Base-by-base conservation (phyloP, 2,329 filamentous ascomycete species). In the Berkeleyomyces basicola region DNA sequence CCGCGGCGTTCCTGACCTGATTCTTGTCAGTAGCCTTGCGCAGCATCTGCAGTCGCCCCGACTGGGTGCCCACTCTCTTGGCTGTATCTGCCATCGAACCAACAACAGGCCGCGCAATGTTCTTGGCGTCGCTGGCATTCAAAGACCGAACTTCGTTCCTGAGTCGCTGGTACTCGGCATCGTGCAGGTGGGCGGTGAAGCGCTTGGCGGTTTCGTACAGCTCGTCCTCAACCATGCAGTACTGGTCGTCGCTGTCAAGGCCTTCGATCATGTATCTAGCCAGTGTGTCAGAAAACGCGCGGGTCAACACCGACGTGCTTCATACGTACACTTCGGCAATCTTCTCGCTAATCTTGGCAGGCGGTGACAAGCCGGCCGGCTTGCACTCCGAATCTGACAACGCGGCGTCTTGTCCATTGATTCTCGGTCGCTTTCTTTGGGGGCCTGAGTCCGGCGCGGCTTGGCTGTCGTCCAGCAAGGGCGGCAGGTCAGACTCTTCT, bases 161-260 rank as follows among this genome's bases (percentile, higher is more conserved):
- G 53, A 88, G 78, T 3, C 84, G 80, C 64, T 83, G 77, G 70
- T 92, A 92, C 71, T 90, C 87, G 14, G 83, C 86, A n/a, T 83
- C 81, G 70, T 91, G 87, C 1, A 92, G 78, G 70, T 90, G 87
- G 4, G 80, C 79, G 0, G 88, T 92, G 72, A 88, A 92, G 2
- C 77, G 74, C 61, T 82, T 80, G 0, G 88, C 88, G 0, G 83
- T 81, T 14, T 79, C 74, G 23, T 86, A 74, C 66, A 93, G 82
- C 67, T 92, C 88, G 68, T 93, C 88, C 71, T 92, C 88, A 0
- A 93, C 88, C 86, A 92, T 91, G 68, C 87, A 84, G 72, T 82
- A 92, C 62, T 74, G 74, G 69, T 91, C 87, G 70, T 93, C 88
- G n/a, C 78, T 72, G 3, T 79, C 75, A n/a, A 80, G 71, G 2